Base-by-base conservation (phyloP, 495 filamentous ascomycete species). In the Penicillium samsonianum region DNA sequence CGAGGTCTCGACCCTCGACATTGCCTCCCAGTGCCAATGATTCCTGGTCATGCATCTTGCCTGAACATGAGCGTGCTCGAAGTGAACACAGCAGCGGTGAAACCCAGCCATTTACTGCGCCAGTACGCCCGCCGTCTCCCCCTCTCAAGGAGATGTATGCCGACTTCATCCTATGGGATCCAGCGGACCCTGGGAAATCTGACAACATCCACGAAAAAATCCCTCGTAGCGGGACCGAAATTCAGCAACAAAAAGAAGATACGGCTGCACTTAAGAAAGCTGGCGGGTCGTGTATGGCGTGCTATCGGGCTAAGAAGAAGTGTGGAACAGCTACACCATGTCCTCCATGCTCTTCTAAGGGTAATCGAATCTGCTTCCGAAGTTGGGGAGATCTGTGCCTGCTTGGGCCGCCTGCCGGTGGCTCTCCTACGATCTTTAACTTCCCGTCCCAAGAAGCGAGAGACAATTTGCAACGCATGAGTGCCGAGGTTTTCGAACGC, bases 201-300 rank as follows among this genome's bases (percentile, higher is more conserved):
- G 23, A 41, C 9, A 16, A 41, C 4, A 16, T 43, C 23, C 62
- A 57, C 8, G 69, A 61, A 49, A 65, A 30, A 31, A 31, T 44
- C 25, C 11, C 16, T 0, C 59, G 57, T 10, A 56, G 26, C 35
- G 19, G 41, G 26, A 26, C 20, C 14, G 59, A 72, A 44, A 16
- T 62, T 26, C 53, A 57, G 25, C 50, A 53, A 22, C 60, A 60
- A 37, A 64, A 53, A 23, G 46, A 64, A 26, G 60, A 59, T 20
- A 57, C 25, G 19, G 56, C 57, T 9, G 30, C 54, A 11, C 30
- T 71, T 38, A 72, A 55, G 50, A 33, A 49, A 14, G 45, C 44
- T 20, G 70, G 70, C 0, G 70, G 70, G 14, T 57, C 70, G 10
- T 73, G 71, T 56, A 3, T 61, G 5, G 62, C 55, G 17, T 73